phyloP scores from a whole-genome alignment of 2,329 filamentous ascomycete genomes.

The Talaromyces verruculosus region DNA sequence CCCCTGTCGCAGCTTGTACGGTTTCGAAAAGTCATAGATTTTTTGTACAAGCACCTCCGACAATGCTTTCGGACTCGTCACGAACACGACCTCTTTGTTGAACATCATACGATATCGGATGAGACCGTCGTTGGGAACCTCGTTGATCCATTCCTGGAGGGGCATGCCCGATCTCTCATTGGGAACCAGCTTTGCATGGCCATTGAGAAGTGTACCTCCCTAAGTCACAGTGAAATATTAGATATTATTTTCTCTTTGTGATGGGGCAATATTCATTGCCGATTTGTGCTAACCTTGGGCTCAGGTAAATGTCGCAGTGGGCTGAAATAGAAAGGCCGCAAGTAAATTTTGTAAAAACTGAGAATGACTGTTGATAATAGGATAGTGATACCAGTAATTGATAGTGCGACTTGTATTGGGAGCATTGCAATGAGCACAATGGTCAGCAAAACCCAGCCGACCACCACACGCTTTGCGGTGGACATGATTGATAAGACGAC shows the following conservation, averaged over 20 bases:
- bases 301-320: constrained; percentile 10
- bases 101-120: constrained; percentile 15
- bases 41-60: constrained; percentile 14
- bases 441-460: not conserved
- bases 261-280: too few relatives aligned
- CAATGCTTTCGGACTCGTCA: constrained; percentile 16
- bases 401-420: not conserved
- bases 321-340: constrained; percentile 8
- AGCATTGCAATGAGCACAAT: not conserved
- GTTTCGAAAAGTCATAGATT: constrained; percentile 18
- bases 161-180: constrained; percentile 17
- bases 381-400: not conserved
- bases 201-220: constrained; percentile 11
- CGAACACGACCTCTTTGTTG: constrained; percentile 12
- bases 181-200: constrained; percentile 12
- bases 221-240: not conserved
- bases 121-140: constrained; percentile 16
- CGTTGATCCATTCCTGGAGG: constrained; percentile 18
- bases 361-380: not conserved
- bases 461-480: not conserved
- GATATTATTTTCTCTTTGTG: not conserved
- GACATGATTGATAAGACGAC: not conserved
- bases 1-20: constrained; percentile 8
- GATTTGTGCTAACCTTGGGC: not conserved
- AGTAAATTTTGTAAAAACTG: not conserved